Percentiles rank a stretch among this genome's conserved stretches.
Evolutionary conservation across 352 stramenopile genomes (phyloP).

Genomic region (Peronospora belbahrii): DNA sequence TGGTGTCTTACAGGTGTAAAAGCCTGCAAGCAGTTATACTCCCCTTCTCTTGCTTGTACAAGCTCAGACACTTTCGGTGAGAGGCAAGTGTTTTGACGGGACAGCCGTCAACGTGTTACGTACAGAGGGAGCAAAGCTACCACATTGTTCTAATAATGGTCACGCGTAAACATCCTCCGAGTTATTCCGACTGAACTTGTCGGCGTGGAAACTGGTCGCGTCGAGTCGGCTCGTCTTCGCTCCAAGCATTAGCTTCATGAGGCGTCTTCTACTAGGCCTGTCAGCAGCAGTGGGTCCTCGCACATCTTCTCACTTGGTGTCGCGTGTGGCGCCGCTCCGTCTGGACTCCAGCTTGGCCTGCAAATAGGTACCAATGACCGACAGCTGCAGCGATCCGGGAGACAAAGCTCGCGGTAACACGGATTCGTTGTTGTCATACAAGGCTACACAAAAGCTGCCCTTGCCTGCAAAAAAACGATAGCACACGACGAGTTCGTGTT

Average conservation of each 20-base stretch:
- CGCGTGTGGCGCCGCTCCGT: constrained; percentile 20
- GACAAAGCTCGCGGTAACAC: constrained; percentile 12
- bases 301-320: constrained; percentile 44
- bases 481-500: constrained; percentile 55
- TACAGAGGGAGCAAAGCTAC: neutral
- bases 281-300: constrained; percentile 26
- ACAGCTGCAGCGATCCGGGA: constrained; percentile 35
- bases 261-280: constrained; percentile 9
- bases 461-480: constrained; percentile 51
- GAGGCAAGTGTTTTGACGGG: constrained; percentile 5
- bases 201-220: constrained; percentile 3
- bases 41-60: constrained; percentile 26
- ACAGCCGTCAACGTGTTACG: constrained; percentile 2
- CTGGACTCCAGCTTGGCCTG: constrained; percentile 41
- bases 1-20: constrained; percentile 16
- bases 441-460: constrained; percentile 33
- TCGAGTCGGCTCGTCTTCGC: constrained; percentile 10
- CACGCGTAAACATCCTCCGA: constrained; percentile 4
- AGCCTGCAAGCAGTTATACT: constrained; percentile 10
- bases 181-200: constrained; percentile 12
- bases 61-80: constrained; percentile 24
- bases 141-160: constrained; percentile 8
- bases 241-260: constrained; percentile 5
- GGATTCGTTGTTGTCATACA: constrained; percentile 16
- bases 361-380: constrained; percentile 49